Conservation (phyloP, 192 early-diverging fungal species). For the Thamnidium elegans region DNA sequence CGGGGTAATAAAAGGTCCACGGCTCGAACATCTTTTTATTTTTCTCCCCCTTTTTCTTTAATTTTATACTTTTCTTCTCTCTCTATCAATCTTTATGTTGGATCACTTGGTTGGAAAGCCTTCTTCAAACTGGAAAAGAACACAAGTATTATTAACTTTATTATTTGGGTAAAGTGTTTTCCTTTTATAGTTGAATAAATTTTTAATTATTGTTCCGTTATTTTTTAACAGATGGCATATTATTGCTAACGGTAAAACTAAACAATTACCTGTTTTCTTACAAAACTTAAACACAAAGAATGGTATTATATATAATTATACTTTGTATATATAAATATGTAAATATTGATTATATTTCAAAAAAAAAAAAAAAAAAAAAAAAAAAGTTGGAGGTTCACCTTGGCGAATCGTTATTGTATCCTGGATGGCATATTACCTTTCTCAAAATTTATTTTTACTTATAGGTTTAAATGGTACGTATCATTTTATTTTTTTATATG, state of each 20-base stretch:
- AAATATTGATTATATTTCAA: background rate
- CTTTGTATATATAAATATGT: too few species aligned
- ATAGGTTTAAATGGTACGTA: constrained; percentile 66
- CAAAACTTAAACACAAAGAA: constrained; percentile 26
- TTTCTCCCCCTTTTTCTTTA: background rate
- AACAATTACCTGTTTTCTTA: constrained; percentile 24
- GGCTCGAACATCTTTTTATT: background rate
- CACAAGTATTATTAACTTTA: constrained; percentile 65
- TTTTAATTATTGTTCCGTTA: constrained; percentile 2
- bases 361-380: too few species aligned
- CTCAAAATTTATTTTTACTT: constrained; percentile 66
- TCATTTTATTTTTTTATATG: background rate
- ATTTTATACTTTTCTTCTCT: background rate
- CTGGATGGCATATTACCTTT: constrained; percentile 60
- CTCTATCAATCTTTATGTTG: constrained; percentile 58
- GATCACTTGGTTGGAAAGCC: constrained; percentile 91
- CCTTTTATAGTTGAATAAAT: background rate
- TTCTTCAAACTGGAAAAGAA: constrained; percentile 80
- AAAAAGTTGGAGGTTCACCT: constrained; percentile 45
- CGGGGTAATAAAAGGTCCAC: background rate
- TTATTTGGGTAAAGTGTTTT: constrained; percentile 17
- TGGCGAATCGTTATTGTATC: constrained; percentile 77
- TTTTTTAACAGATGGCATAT: constrained; percentile 20
- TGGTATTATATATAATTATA: constrained; percentile 16
- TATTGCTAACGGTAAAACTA: constrained; percentile 22